These are phyloP conservation scores for Wickerhamiella allomyrinae DNA, from an alignment of 805 yeast species.

Conservation along the genomic window DNA sequence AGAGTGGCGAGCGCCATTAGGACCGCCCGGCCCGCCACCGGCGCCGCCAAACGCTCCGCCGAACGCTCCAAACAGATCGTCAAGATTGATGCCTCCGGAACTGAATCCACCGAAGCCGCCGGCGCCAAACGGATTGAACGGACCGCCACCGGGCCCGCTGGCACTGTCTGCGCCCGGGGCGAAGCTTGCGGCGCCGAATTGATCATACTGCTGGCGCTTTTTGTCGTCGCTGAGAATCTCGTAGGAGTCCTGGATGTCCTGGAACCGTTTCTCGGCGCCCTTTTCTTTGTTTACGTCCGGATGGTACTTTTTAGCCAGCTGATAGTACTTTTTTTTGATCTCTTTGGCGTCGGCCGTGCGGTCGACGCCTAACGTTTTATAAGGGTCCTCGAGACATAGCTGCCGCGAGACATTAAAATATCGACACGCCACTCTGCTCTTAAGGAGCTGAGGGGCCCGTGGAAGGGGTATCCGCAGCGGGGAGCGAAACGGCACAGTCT, in stretches of 20 bases:
- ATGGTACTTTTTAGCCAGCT: conserved; percentile 84
- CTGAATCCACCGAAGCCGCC: conserved; percentile 26
- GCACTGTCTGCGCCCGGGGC: conserved; percentile 31
- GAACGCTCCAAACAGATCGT: conserved; percentile 49
- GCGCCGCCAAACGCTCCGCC: conserved; percentile 23
- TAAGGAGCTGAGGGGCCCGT: neutral
- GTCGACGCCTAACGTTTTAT: conserved; percentile 65
- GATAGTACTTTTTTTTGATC: conserved; percentile 87
- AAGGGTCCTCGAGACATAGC: conserved; percentile 47
- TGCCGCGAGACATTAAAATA: neutral
- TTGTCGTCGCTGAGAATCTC: conserved; percentile 77
- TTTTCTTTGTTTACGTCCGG: conserved; percentile 93
- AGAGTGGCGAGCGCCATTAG: conserved; percentile 24
- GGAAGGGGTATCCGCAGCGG: neutral
- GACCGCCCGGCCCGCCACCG: conserved; percentile 22
- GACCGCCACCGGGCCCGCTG: conserved; percentile 30
- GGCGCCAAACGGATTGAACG: conserved; percentile 32
- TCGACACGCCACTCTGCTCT: neutral
- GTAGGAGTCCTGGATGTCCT: conserved; percentile 85
- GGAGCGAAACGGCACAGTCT: neutral
- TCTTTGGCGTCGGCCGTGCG: conserved; percentile 60
- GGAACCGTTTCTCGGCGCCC: conserved; percentile 79
- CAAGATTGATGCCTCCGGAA: conserved; percentile 35
- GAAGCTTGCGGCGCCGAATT: conserved; percentile 79
- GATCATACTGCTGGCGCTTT: conserved; percentile 81